A percentile compares a stretch with the other conserved stretches of the same genome.
These are phyloP conservation scores for Sarocladium kiliense DNA, from an alignment of 2,329 filamentous ascomycete genomes.

Conservation along the genomic window DNA sequence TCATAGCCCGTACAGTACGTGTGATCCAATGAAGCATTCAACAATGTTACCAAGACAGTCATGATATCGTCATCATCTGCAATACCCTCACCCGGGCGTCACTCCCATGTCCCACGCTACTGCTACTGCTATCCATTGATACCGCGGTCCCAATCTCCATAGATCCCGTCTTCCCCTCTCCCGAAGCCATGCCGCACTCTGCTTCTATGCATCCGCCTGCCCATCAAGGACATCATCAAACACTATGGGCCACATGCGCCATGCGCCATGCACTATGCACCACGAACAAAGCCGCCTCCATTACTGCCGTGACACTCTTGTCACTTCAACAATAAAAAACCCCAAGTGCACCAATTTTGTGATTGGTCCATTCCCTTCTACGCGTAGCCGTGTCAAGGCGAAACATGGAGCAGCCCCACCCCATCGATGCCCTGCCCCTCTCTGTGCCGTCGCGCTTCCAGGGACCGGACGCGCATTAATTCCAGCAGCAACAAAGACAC, in stretches of 20 bases:
- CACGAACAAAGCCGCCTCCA: slow-evolving; percentile 15
- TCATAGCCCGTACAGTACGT: no score
- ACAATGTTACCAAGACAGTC: no score
- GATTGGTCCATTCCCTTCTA: not conserved
- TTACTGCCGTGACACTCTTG: no score
- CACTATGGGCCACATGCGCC: no score
- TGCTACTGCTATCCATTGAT: not conserved
- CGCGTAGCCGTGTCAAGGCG: not conserved
- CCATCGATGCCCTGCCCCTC: not conserved
- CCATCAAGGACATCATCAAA: no score
- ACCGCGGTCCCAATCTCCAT: not conserved
- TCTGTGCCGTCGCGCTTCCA: not conserved
- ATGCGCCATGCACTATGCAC: slow-evolving; percentile 11
- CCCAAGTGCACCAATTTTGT: slow-evolving; percentile 9
- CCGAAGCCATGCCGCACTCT: not conserved
- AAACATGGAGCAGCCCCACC: slow-evolving; percentile 7
- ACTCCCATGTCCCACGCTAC: not conserved
- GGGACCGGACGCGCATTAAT: not conserved
- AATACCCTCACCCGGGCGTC: not conserved
- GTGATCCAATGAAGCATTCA: no score
- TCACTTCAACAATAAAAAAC: not conserved
- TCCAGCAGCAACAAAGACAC: not conserved
- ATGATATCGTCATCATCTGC: not conserved
- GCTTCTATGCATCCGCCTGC: not conserved
- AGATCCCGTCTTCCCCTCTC: not conserved